phyloP scores from a whole-genome alignment of 1,139 yeast genomes.

The Suhomyces ambrosiae region DNA sequence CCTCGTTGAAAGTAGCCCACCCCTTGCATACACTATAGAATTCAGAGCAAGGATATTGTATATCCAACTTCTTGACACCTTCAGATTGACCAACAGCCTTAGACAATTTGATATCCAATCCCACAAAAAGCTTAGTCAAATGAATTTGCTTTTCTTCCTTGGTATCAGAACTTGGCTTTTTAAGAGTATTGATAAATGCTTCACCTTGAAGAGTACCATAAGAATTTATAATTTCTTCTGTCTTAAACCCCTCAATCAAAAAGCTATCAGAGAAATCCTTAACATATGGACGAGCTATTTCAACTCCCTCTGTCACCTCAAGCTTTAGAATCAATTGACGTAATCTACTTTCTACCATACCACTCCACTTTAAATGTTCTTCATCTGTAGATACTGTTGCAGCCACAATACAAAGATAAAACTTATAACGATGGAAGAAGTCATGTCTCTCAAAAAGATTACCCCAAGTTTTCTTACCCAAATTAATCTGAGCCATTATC shows the following conservation, averaged over 20 bases:
- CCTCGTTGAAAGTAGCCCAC: conserved; percentile 67
- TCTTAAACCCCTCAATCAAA: conserved; percentile 55
- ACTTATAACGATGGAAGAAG: conserved; percentile 81
- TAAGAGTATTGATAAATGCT: conserved; percentile 20
- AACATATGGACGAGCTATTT: conserved; percentile 86
- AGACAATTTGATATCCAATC: conserved; percentile 62
- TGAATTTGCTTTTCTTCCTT: conserved; percentile 48
- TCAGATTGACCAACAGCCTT: conserved; percentile 31
- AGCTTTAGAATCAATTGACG: conserved; percentile 80
- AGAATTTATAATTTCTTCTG: conserved; percentile 54
- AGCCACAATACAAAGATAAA: conserved; percentile 80
- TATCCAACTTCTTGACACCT: conserved; percentile 70
- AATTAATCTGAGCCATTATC: conserved; percentile 67
- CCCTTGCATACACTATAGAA: conserved; percentile 77
- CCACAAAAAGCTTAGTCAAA: conserved; percentile 78
- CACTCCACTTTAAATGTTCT: conserved; percentile 87
- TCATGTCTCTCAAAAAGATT: conserved; percentile 77
- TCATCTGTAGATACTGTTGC: conserved; percentile 72
- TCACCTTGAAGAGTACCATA: conserved; percentile 56
- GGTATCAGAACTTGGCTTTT: conserved; percentile 16
- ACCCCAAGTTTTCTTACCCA: conserved; percentile 69
- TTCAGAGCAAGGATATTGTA: conserved; percentile 89
- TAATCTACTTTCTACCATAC: conserved; percentile 86
- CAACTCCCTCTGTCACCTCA: conserved; percentile 74
- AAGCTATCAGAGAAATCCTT: conserved; percentile 68